Evolutionary conservation across 495 filamentous ascomycete genomes (phyloP).

Genomic region (Trypethelium eluteriae): DNA sequence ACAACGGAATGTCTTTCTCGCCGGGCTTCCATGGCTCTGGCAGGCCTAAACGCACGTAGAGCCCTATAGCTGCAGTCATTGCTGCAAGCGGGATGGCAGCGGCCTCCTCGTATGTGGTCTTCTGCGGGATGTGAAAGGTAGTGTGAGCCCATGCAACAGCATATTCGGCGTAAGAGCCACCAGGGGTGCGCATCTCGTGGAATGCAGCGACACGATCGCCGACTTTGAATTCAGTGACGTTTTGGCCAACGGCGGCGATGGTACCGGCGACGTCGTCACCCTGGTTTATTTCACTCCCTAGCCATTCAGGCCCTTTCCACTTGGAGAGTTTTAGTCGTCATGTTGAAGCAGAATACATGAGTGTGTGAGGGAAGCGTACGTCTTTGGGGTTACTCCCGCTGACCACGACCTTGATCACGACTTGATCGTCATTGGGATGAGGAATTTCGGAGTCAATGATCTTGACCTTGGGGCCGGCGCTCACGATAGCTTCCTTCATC

Average conservation of each 20-base stretch:
- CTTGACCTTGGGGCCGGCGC: slow-evolving; percentile 46
- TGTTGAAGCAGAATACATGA: background rate
- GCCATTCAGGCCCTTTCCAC: slow-evolving; percentile 35
- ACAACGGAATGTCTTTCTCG: slow-evolving; percentile 42
- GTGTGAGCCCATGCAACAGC: slow-evolving; percentile 56
- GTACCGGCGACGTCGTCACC: slow-evolving; percentile 71
- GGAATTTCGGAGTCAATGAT: slow-evolving; percentile 61
- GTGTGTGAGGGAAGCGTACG: slow-evolving; percentile 26
- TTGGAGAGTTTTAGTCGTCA: background rate
- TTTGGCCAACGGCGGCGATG: slow-evolving; percentile 53
- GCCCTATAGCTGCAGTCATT: slow-evolving; percentile 61
- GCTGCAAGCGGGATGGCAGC: slow-evolving; percentile 66
- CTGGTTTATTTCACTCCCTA: slow-evolving; percentile 38
- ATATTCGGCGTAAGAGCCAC: slow-evolving; percentile 65
- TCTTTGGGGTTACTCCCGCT: slow-evolving; percentile 74
- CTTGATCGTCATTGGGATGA: slow-evolving; percentile 49
- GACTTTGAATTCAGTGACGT: slow-evolving; percentile 53
- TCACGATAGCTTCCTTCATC: slow-evolving; percentile 64
- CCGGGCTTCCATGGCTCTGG: slow-evolving; percentile 57
- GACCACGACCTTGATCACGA: slow-evolving; percentile 63
- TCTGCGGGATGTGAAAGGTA: slow-evolving; percentile 60
- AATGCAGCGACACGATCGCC: slow-evolving; percentile 68
- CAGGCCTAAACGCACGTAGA: slow-evolving; percentile 52
- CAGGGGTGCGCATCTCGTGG: slow-evolving; percentile 50
- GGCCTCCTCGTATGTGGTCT: slow-evolving; percentile 63